These are phyloP conservation scores for Prunus kanzakura DNA, from an alignment of 306 rosid genomes.

Conservation along the genomic window DNA sequence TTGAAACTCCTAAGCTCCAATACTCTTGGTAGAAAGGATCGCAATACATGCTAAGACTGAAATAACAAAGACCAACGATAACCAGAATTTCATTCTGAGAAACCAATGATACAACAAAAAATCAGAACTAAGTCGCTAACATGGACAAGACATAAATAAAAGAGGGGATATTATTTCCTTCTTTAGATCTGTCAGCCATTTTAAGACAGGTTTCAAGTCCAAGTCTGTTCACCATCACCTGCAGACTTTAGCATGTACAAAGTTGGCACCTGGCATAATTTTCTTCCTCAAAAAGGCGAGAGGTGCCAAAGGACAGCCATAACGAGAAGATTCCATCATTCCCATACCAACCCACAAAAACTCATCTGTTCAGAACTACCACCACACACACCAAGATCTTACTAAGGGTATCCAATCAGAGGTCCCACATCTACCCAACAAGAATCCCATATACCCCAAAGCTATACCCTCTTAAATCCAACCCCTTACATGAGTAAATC, in stretches of 20 bases:
- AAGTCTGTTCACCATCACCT: slow-evolving; percentile 24
- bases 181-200: background rate
- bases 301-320: slow-evolving; percentile 41
- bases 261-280: slow-evolving; percentile 33
- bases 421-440: slow-evolving; percentile 70
- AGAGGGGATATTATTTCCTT: background rate
- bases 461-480: slow-evolving; percentile 23
- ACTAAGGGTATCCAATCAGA: slow-evolving; percentile 52
- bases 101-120: slow-evolving; percentile 24
- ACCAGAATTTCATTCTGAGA: slow-evolving; percentile 19
- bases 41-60: slow-evolving; percentile 7
- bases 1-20: slow-evolving; percentile 32
- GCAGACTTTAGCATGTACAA: slow-evolving; percentile 32
- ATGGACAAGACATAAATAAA: background rate
- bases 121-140: slow-evolving; percentile 19
- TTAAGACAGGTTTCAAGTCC: slow-evolving; percentile 16
- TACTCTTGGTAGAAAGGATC: slow-evolving; percentile 25
- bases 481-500: slow-evolving; percentile 18
- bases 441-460: slow-evolving; percentile 32
- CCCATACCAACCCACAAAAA: slow-evolving; percentile 47
- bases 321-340: slow-evolving; percentile 64
- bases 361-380: slow-evolving; percentile 53
- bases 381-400: slow-evolving; percentile 39
- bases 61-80: slow-evolving; percentile 22
- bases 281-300: slow-evolving; percentile 30